These are phyloP conservation scores for Inonotus obliquus DNA, from an alignment of 1,284 basidiomycete species.

Conservation along the genomic window DNA sequence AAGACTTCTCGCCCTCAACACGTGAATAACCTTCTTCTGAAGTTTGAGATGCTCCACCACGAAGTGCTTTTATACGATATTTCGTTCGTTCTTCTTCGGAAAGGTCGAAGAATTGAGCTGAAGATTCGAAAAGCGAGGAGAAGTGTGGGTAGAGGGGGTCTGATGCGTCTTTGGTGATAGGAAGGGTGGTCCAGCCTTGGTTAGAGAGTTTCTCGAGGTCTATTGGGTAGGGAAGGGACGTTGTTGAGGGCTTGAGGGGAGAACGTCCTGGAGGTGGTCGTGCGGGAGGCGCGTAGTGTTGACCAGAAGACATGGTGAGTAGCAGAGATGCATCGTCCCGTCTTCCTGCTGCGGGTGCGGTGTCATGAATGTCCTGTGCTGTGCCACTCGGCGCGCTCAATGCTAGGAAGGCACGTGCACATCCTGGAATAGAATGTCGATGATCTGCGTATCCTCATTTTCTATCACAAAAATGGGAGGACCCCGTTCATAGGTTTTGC, in stretches of 20 bases:
- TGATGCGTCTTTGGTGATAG: conserved; percentile 2
- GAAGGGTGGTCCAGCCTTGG: conserved; percentile 13
- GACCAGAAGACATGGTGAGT: not conserved
- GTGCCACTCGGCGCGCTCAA: not conserved
- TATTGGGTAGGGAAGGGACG: conserved; percentile 3
- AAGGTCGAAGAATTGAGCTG: conserved; percentile 26
- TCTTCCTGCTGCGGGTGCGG: not conserved
- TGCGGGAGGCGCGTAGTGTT: conserved; percentile 12
- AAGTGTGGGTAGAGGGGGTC: conserved; percentile 20
- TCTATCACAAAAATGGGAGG: no score
- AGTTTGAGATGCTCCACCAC: conserved; percentile 17
- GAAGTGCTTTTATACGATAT: conserved; percentile 16
- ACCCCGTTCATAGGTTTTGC: no score
- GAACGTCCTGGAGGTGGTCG: conserved; percentile 8
- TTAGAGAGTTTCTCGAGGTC: conserved; percentile 16
- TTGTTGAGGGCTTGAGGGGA: conserved; percentile 2
- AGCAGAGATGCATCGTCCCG: not conserved
- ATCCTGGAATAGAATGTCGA: no score
- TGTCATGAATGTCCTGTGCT: not conserved
- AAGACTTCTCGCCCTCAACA: conserved; percentile 28
- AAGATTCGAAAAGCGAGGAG: conserved; percentile 22
- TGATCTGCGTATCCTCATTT: no score
- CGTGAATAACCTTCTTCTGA: conserved; percentile 30
- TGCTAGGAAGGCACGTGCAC: not conserved
- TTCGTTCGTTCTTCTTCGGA: conserved; percentile 17